Evolutionary conservation across 2,329 filamentous ascomycete species (phyloP), one percentile per base, ranked within the genome.

Genomic region (Trichophyton equinum): DNA sequence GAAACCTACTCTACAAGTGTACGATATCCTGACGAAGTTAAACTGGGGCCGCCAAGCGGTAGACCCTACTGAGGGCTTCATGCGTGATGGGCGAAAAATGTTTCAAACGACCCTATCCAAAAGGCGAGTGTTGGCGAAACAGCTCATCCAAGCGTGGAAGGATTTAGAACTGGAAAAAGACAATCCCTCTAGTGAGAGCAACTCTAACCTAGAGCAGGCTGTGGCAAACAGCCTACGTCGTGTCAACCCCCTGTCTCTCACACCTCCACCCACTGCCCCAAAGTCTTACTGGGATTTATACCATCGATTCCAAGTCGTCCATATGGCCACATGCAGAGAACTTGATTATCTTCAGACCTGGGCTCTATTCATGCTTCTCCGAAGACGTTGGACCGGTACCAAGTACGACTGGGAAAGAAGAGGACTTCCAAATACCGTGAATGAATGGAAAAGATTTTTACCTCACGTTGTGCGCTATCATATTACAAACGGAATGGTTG

Each of bases 1-100:
- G 56, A 65, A 73, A 6, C 84, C 85, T 0, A 81, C 76, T 0
- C 78, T 88, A 62, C 73, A 78, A 13, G 81, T 86, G 71, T 81
- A 81, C 69, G 66, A 67, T 11, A 68, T 67, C 7, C 65, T 74
- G 27, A 67, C 71, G 13, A 73, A 72, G 58, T 62, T 64, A 1
- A 65, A 66, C 20, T 72, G 68, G 62, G 59, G 64, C 5, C 61
- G 58, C 30, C 57, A 60, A 4, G 55, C 42, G 3, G 57, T 72
- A n/a, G 56, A 63, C 1, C 61, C 65, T 2, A 72, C 69, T 58
- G 64, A 67, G 18, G n/a, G 55, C 3, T 64, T 70, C 56, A 68
- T 74, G 64, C 60, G 61, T 3, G 65, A 62, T 5, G 71, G 71
- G 25, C 75, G 73, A 57, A 62, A 69, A 1, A 22, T 72, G 3